Base-by-base conservation (phyloP, 2,329 filamentous ascomycete species). In the Ophiobolus disseminans region DNA sequence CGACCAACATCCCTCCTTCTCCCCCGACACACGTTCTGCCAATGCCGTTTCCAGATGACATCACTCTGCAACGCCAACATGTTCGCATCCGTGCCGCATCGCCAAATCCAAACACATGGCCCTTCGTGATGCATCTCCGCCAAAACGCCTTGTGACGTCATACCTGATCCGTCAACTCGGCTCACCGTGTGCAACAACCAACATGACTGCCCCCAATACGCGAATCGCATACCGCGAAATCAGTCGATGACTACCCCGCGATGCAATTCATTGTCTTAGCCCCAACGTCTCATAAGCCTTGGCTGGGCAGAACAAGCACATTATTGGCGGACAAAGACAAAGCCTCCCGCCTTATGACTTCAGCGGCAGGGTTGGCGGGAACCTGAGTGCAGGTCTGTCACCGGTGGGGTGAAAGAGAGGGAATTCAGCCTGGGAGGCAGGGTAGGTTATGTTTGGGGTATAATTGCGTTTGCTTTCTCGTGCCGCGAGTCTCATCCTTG, bases 61-160 rank as follows among this genome's bases (percentile, higher is more conserved):
- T n/a, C n/a, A n/a, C n/a, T n/a, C n/a, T n/a, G n/a, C n/a, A n/a
- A n/a, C n/a, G n/a, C n/a, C n/a, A n/a, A n/a, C n/a, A n/a, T n/a
- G n/a, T n/a, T 13, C 13, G 32, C 17, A 7, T 17, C 34, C 16
- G 34, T 36, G 16, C 34, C 34, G n/a, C 34, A 36, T 8, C 20
- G 13, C 19, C 10, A 17, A 17, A 36, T 11, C 28, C 19, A 26
- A 39, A 39, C 10, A 11, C 19, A 31, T 13, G 9, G 16, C 16
- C 17, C 32, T 16, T 35, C 5, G 30, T 14, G 30, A 32, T 8
- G 34, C 34, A 19, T 36, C 16, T 11, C 11, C 30, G 21, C 17
- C 13, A 40, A 31, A 46, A 52, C 47, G 45, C 56, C 49, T 35
- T n/a, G 58, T 58, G 62, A 63, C 60, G 62, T 55, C 56, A 60